Percentiles rank a stretch among this genome's conserved stretches.
These are phyloP conservation scores for Xerocomus brunneocitrinus DNA, from an alignment of 768 basidiomycete genomes.

Conservation along the genomic window DNA sequence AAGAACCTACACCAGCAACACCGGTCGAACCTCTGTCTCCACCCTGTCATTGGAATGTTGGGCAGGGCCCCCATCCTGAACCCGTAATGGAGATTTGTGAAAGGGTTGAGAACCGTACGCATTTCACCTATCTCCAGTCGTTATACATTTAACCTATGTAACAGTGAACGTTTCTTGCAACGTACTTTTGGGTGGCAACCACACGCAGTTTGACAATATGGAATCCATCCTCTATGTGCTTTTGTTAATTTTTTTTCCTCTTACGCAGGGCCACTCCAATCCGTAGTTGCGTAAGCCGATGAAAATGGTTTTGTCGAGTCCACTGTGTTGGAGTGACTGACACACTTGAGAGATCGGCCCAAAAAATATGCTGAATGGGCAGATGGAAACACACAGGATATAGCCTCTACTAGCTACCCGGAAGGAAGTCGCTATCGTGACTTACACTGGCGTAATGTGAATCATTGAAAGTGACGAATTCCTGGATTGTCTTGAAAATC, in stretches of 20 bases:
- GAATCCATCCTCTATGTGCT: constrained; percentile 17
- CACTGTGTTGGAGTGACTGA: neutral
- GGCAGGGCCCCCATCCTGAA: no score
- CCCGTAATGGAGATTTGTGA: neutral
- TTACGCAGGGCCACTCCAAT: neutral
- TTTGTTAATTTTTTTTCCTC: constrained; percentile 12
- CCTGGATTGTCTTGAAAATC: neutral
- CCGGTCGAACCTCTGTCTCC: no score
- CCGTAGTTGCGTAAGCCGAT: neutral
- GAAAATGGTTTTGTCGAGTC: neutral
- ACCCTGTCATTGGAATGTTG: no score
- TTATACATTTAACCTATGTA: neutral
- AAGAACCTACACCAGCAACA: no score
- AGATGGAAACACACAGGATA: neutral
- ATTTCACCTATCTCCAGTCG: no score
- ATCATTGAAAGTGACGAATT: neutral
- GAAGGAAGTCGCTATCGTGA: no score
- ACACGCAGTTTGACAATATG: constrained; percentile 11
- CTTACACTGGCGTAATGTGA: no score
- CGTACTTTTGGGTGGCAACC: neutral
- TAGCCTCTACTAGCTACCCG: neutral
- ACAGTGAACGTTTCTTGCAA: constrained; percentile 7
- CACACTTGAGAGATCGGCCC: constrained; percentile 6
- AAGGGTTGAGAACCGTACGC: constrained; percentile 2
- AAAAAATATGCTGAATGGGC: neutral